Conservation (phyloP, 768 basidiomycete genomes). For the Daedaleopsis sinensis region DNA sequence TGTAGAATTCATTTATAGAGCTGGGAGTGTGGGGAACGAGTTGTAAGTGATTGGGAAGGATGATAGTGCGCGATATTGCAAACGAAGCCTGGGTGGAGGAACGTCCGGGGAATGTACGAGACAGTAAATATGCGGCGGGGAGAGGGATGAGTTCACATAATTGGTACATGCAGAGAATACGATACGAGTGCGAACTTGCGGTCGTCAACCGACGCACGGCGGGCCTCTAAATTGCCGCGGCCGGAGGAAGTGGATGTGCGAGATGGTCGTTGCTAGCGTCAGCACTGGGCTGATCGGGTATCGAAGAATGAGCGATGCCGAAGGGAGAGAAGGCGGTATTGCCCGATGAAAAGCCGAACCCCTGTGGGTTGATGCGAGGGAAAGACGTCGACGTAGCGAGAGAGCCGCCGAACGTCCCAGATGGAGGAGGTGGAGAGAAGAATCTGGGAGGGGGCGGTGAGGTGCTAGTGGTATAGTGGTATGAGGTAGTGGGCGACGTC, state of each 20-base stretch:
- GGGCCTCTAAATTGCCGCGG: conserved; percentile 46
- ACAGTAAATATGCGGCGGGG: conserved; percentile 14
- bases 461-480: conserved; percentile 36
- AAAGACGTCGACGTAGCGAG: conserved; percentile 25
- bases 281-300: conserved; percentile 36
- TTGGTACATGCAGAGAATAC: conserved; percentile 29
- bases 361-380: conserved; percentile 30
- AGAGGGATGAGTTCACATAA: conserved; percentile 27
- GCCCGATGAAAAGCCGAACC: conserved; percentile 27
- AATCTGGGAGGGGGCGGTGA: conserved; percentile 41
- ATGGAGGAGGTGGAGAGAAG: conserved; percentile 36
- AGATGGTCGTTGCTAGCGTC: conserved; percentile 30
- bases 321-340: conserved; percentile 38
- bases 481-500: conserved; percentile 35
- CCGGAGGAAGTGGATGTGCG: conserved; percentile 27
- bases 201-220: conserved; percentile 45
- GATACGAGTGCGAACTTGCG: conserved; percentile 15
- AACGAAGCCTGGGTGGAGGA: conserved; percentile 6
- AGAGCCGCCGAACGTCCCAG: conserved; percentile 22
- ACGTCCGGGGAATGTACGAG: conserved; percentile 24
- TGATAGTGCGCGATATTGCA: conserved; percentile 20
- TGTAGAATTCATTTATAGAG: conserved; percentile 26
- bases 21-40: conserved; percentile 21
- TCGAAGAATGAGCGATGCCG: conserved; percentile 37
- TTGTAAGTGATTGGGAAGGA: conserved; percentile 15